These are phyloP conservation scores for Akanthomyces lecanii DNA, from an alignment of 2,329 filamentous ascomycete genomes.

Conservation along the genomic window DNA sequence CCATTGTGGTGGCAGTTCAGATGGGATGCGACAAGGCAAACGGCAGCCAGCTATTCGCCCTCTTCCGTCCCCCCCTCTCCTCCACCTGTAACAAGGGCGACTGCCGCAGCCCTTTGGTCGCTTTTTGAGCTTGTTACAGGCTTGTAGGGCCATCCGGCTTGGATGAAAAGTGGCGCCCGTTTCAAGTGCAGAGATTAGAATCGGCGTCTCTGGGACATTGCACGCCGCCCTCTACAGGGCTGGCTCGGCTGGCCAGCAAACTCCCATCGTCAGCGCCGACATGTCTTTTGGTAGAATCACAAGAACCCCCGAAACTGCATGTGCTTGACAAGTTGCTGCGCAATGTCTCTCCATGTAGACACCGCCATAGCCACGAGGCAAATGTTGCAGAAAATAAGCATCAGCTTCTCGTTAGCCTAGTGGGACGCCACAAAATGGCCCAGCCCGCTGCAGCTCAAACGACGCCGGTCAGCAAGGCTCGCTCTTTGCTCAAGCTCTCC, in stretches of 20 bases:
- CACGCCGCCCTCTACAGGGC: neutral
- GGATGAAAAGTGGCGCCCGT: conserved; percentile 11
- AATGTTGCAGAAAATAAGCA: neutral
- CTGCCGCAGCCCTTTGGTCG: neutral
- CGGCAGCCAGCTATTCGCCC: neutral
- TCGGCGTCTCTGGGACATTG: conserved; percentile 2
- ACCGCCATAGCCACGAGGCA: neutral
- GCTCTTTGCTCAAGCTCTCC: neutral
- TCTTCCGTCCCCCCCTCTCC: neutral
- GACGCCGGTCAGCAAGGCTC: conserved; percentile 2
- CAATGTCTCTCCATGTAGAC: neutral
- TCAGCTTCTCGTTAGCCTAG: neutral
- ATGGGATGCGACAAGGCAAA: neutral
- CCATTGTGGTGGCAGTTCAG: neutral
- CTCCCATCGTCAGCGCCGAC: neutral
- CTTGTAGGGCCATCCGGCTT: neutral
- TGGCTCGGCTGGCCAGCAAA: neutral
- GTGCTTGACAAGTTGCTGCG: too few relatives aligned
- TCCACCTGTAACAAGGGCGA: conserved; percentile 6
- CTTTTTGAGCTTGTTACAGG: conserved; percentile 2
- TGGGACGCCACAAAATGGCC: neutral
- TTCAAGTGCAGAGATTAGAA: conserved; percentile 12
- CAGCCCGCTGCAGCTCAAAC: neutral
- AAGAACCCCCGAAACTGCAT: too few relatives aligned
- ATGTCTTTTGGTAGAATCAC: too few relatives aligned